A percentile compares a stretch with the other conserved stretches of the same genome.
phyloP scores from a whole-genome alignment of 805 yeast genomes.

The Myxozyma neotropica region DNA sequence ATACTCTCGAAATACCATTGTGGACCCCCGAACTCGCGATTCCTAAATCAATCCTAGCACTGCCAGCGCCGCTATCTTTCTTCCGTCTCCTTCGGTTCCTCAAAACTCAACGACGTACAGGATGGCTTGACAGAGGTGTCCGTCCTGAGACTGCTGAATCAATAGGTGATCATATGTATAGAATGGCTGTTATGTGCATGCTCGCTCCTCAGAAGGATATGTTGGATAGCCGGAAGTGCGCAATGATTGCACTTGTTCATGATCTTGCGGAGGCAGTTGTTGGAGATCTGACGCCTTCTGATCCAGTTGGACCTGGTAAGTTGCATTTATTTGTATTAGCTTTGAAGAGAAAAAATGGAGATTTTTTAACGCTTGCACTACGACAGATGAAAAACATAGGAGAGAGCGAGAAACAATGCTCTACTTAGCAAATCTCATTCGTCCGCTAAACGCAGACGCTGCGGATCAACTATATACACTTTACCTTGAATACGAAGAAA shows the following conservation, averaged over 20 bases:
- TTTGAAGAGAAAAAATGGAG: background rate
- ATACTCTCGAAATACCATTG: background rate
- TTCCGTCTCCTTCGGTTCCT: conserved; percentile 42
- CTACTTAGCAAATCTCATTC: conserved; percentile 61
- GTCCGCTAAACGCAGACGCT: conserved; percentile 63
- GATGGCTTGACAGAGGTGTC: conserved; percentile 79
- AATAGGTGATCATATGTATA: conserved; percentile 87
- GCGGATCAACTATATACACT: conserved; percentile 66
- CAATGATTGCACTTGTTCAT: conserved; percentile 84
- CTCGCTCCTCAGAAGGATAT: conserved; percentile 52
- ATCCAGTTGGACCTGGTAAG: conserved; percentile 60
- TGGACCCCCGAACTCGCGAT: conserved; percentile 44
- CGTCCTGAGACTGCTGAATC: conserved; percentile 44
- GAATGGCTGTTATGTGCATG: conserved; percentile 85
- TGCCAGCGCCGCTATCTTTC: conserved; percentile 33
- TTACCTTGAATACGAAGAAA: conserved; percentile 90
- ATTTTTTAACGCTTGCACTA: background rate
- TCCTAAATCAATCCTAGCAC: conserved; percentile 45
- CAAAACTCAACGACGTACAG: conserved; percentile 84
- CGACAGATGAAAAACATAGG: conserved; percentile 75
- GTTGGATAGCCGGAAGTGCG: conserved; percentile 68
- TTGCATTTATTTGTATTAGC: background rate
- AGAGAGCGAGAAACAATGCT: conserved; percentile 75
- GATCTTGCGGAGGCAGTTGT: conserved; percentile 93
- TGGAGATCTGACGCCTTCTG: conserved; percentile 90